Conservation (phyloP, 192 early-diverging fungal species). For the Lunasporangiospora selenospora region DNA sequence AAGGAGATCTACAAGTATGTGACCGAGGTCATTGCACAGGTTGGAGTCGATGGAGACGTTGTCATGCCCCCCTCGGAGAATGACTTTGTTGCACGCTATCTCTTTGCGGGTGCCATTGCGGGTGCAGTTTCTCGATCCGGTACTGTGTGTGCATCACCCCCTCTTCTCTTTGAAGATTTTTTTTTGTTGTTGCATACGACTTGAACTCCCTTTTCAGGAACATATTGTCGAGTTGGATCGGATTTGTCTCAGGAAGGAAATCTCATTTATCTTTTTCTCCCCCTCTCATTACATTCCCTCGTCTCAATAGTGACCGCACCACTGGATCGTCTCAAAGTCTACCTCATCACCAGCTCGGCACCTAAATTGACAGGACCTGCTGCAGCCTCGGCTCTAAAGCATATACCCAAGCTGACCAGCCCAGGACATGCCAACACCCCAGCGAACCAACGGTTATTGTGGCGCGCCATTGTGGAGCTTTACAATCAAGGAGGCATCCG, state of each 20-base stretch:
- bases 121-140: conserved; percentile 75
- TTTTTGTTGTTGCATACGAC: no score
- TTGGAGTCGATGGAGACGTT: conserved; percentile 73
- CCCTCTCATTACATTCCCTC: no score
- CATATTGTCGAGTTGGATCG: no score
- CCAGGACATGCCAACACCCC: conserved; percentile 34
- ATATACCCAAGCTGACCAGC: conserved; percentile 47
- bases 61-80: conserved; percentile 63
- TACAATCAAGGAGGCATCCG: conserved; percentile 70
- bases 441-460: conserved; percentile 44
- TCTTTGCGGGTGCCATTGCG: conserved; percentile 73
- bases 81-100: conserved; percentile 63
- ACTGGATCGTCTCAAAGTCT: conserved; percentile 75
- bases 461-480: conserved; percentile 58
- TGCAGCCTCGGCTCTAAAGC: conserved; percentile 26
- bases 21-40: conserved; percentile 59
- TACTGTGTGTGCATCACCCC: conserved; percentile 21
- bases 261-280: no score
- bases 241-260: no score
- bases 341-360: conserved; percentile 54
- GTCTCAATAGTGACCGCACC: conserved; percentile 62
- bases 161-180: no score
- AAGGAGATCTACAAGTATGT: conserved; percentile 70
- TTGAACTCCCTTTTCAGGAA: no score
- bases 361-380: conserved; percentile 19